Conservation (phyloP, 108 stramenopile species). For the Fragilariopsis cylindrus region DNA sequence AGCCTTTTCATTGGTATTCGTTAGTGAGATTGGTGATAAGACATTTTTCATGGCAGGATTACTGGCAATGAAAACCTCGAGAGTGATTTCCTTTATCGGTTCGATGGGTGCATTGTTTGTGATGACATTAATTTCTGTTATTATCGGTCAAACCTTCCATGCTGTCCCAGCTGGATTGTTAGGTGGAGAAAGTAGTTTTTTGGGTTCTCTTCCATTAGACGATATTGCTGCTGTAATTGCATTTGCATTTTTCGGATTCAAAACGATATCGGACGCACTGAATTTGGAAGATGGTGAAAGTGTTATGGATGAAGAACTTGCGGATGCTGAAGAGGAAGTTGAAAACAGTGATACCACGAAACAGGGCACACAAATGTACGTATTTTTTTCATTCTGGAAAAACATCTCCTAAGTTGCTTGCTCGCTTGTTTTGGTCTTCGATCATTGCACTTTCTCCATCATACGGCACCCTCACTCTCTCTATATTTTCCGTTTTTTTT, state of each 20-base stretch:
- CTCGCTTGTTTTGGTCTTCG: neutral
- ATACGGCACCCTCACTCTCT: neutral
- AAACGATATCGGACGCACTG: slow-evolving; percentile 91
- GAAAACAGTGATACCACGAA: slow-evolving; percentile 49
- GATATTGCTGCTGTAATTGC: slow-evolving; percentile 90
- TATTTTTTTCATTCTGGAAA: neutral
- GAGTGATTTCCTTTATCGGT: slow-evolving; percentile 90
- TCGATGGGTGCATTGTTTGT: slow-evolving; percentile 90
- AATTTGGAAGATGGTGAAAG: slow-evolving; percentile 59
- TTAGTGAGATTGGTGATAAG: slow-evolving; percentile 99
- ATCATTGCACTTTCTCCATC: neutral
- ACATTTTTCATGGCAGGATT: slow-evolving; percentile 99
- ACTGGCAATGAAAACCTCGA: slow-evolving; percentile 85
- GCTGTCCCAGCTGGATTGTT: slow-evolving; percentile 71
- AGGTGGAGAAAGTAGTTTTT: slow-evolving; percentile 27
- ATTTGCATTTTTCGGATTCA: slow-evolving; percentile 97
- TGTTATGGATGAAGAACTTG: slow-evolving; percentile 94
- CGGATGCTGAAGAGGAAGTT: slow-evolving; percentile 92
- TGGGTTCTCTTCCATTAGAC: slow-evolving; percentile 85
- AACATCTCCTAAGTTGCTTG: neutral
- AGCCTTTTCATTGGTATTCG: slow-evolving; percentile 92
- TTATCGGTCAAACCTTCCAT: slow-evolving; percentile 96
- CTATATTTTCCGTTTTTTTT: neutral
- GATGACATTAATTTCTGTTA: slow-evolving; percentile 94
- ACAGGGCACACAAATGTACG: slow-evolving; percentile 51